These are phyloP conservation scores for Gracilaria domingensis DNA, from an alignment of 23 red algal genomes.

Conservation along the genomic window DNA sequence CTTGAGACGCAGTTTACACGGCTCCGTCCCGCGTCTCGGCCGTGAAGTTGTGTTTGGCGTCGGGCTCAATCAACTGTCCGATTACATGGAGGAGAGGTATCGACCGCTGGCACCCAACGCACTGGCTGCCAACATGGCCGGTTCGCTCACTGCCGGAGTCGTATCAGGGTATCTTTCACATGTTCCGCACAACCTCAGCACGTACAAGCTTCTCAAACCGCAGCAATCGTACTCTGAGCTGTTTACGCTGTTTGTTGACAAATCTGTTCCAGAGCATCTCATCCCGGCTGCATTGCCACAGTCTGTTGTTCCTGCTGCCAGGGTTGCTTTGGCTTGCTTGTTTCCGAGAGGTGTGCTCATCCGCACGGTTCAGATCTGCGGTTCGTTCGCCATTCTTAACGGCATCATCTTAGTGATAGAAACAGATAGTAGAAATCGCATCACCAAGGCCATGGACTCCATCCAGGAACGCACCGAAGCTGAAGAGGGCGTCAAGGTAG, in stretches of 20 bases:
- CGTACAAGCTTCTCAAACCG: constrained; percentile 71
- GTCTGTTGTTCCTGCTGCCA: background rate
- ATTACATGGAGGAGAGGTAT: constrained; percentile 81
- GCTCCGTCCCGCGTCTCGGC: constrained; percentile 55
- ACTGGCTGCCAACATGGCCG: constrained; percentile 61
- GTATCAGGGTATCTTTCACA: constrained; percentile 74
- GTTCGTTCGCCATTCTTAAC: constrained; percentile 82
- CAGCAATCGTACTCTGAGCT: constrained; percentile 63
- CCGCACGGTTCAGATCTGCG: constrained; percentile 79
- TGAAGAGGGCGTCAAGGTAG: constrained; percentile 15
- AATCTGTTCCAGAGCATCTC: constrained; percentile 41
- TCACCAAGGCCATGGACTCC: constrained; percentile 14
- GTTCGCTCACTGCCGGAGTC: constrained; percentile 70
- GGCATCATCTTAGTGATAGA: constrained; percentile 62
- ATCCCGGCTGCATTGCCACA: constrained; percentile 18
- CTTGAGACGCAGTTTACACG: constrained; percentile 21
- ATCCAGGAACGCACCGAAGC: background rate
- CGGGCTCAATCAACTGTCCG: constrained; percentile 79
- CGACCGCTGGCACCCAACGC: constrained; percentile 32
- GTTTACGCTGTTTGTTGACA: constrained; percentile 72
- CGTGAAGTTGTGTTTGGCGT: constrained; percentile 82
- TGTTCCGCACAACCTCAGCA: constrained; percentile 84
- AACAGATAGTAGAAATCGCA: constrained; percentile 29
- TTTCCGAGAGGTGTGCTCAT: constrained; percentile 75
- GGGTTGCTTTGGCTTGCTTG: constrained; percentile 41